Percentiles rank a stretch among this genome's conserved stretches.
Conservation (phyloP, 345 rosid genomes). For the Nephelium lappaceum region DNA sequence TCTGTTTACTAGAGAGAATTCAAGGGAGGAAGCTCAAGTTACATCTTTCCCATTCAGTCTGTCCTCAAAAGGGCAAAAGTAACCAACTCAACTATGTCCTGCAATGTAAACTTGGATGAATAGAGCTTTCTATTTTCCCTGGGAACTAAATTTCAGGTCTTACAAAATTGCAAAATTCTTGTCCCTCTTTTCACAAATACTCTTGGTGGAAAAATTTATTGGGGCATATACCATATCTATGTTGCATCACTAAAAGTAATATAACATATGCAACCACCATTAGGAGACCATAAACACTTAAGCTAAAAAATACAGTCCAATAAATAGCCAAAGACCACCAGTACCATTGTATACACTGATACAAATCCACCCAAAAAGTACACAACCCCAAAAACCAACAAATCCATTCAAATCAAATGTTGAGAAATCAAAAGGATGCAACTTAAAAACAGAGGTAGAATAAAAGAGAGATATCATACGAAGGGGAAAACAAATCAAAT, state of each 20-base stretch:
- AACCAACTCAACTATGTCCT: not conserved
- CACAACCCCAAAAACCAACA: not conserved
- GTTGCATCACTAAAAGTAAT: not conserved
- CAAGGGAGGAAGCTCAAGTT: not conserved
- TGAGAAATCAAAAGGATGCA: not conserved
- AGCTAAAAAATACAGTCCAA: not conserved
- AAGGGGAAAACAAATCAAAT: not conserved
- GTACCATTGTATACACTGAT: not conserved
- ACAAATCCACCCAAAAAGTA: not conserved
- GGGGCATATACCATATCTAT: not conserved
- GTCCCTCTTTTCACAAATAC: not conserved
- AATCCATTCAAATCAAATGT: not conserved
- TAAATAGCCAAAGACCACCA: not conserved
- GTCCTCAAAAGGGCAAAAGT: constrained; percentile 1
- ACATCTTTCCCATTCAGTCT: not conserved
- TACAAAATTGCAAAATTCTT: not conserved
- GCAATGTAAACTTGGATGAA: not conserved
- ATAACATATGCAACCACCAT: not conserved
- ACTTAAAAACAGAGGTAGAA: not conserved
- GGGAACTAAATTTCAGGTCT: not conserved
- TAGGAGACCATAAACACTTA: not conserved
- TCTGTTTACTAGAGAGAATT: not conserved
- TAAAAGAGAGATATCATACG: not conserved
- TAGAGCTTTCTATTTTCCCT: not conserved
- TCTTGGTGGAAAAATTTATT: not conserved